Percentiles rank a stretch among this genome's conserved stretches.
These are phyloP conservation scores for Melaleuca alternifolia DNA, from an alignment of 345 rosid genomes.

Conservation along the genomic window DNA sequence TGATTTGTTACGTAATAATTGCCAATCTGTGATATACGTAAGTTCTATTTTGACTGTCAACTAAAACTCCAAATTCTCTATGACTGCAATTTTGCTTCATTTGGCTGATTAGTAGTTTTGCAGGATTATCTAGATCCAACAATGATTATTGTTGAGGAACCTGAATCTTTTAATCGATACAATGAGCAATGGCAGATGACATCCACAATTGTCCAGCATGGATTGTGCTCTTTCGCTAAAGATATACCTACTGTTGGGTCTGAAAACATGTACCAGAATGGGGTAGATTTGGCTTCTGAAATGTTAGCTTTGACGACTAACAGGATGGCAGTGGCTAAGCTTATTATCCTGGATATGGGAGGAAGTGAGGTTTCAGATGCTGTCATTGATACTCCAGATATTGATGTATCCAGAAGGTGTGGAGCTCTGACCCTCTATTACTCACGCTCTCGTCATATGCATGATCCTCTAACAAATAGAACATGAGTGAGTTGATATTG, in stretches of 20 bases:
- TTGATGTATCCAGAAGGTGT: neutral
- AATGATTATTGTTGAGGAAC: slow-evolving; percentile 22
- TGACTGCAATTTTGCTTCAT: neutral
- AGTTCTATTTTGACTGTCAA: neutral
- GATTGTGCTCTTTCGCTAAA: slow-evolving; percentile 46
- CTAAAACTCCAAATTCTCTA: neutral
- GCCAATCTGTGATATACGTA: slow-evolving; percentile 35
- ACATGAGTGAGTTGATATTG: neutral
- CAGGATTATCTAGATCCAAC: slow-evolving; percentile 48
- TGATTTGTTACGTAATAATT: slow-evolving; percentile 40
- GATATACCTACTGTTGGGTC: slow-evolving; percentile 26
- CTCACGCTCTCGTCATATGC: neutral
- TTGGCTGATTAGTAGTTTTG: slow-evolving; percentile 5
- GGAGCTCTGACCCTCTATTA: neutral
- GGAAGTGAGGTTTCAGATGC: slow-evolving; percentile 10
- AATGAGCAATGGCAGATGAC: slow-evolving; percentile 48
- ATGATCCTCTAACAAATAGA: neutral
- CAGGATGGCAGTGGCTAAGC: slow-evolving; percentile 17
- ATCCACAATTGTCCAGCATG: slow-evolving; percentile 41
- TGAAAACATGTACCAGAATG: slow-evolving; percentile 9
- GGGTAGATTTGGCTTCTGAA: slow-evolving; percentile 19
- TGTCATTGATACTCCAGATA: neutral
- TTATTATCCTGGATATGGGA: slow-evolving; percentile 11
- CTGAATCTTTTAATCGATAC: slow-evolving; percentile 26
- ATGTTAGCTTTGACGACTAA: slow-evolving; percentile 17